Evolutionary conservation across 768 basidiomycete genomes (phyloP).

Genomic region (Boletus edulis): DNA sequence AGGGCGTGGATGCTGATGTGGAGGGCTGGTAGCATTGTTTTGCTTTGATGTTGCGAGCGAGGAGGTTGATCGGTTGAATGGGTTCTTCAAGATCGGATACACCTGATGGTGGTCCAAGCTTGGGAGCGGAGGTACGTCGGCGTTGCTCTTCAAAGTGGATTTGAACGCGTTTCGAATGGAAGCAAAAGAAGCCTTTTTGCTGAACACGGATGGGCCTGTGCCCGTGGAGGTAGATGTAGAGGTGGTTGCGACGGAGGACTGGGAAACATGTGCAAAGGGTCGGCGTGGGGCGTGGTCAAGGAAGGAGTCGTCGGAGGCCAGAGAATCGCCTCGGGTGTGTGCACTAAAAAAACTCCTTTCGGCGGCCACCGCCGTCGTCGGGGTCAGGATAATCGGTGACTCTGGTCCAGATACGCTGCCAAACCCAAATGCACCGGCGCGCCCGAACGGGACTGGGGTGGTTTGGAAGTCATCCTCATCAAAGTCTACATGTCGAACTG

Average conservation of each 20-base stretch:
- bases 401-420: slow-evolving; percentile 53
- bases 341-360: slow-evolving; percentile 58
- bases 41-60: slow-evolving; percentile 51
- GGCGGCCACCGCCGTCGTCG: slow-evolving; percentile 37
- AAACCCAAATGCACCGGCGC: slow-evolving; percentile 50
- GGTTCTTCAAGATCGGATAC: slow-evolving; percentile 74
- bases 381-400: slow-evolving; percentile 62
- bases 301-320: slow-evolving; percentile 72
- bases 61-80: slow-evolving; percentile 79
- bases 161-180: slow-evolving; percentile 88
- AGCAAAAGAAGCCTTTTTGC: slow-evolving; percentile 82
- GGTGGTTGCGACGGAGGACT: slow-evolving; percentile 64
- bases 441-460: slow-evolving; percentile 69
- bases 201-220: slow-evolving; percentile 46
- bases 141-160: slow-evolving; percentile 46
- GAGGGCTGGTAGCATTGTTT: slow-evolving; percentile 45
- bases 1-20: slow-evolving; percentile 50
- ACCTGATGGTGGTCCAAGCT: slow-evolving; percentile 57
- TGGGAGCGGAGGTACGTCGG: slow-evolving; percentile 76
- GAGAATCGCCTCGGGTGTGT: slow-evolving; percentile 76
- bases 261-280: slow-evolving; percentile 68
- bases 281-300: slow-evolving; percentile 56
- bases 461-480: slow-evolving; percentile 69
- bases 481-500: slow-evolving; percentile 54
- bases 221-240: slow-evolving; percentile 21